A percentile compares a stretch with the other conserved stretches of the same genome.
These are phyloP conservation scores for Capronia americana DNA, from an alignment of 2,329 filamentous ascomycete species.

Conservation along the genomic window DNA sequence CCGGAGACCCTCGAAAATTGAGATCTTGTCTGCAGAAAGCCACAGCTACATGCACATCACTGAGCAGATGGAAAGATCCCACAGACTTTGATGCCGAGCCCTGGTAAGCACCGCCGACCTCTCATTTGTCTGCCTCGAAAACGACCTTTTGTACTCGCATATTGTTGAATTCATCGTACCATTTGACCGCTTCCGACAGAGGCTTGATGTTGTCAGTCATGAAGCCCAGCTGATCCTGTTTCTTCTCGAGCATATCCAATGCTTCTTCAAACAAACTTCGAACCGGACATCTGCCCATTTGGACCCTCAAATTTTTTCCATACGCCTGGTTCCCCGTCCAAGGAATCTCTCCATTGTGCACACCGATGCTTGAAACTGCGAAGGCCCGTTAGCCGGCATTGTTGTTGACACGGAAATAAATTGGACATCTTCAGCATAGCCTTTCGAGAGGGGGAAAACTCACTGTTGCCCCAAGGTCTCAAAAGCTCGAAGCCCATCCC, in stretches of 20 bases:
- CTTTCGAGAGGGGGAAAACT: too few relatives aligned
- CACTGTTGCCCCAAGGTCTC: conserved; percentile 70
- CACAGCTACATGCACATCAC: neutral
- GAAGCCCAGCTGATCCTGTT: conserved; percentile 71
- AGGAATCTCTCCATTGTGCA: conserved; percentile 74
- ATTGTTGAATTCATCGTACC: conserved; percentile 73
- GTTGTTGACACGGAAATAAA: too few relatives aligned
- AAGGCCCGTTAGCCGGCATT: neutral
- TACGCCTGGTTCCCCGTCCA: conserved; percentile 70
- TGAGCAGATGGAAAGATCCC: neutral
- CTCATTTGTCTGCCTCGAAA: conserved; percentile 59
- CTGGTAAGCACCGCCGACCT: neutral
- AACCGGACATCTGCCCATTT: conserved; percentile 80
- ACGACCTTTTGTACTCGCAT: conserved; percentile 78
- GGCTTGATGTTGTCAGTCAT: conserved; percentile 80
- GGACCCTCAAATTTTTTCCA: conserved; percentile 72
- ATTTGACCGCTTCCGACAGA: conserved; percentile 68
- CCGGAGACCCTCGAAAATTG: conserved; percentile 8
- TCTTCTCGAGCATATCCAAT: conserved; percentile 68
- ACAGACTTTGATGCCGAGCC: neutral
- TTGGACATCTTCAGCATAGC: too few relatives aligned
- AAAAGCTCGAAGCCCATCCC: conserved; percentile 72
- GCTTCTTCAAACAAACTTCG: conserved; percentile 71
- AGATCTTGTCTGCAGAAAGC: conserved; percentile 19
- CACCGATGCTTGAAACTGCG: conserved; percentile 71